These are phyloP conservation scores for Pleodorina starrii DNA, from an alignment of 139 green algal species.

Conservation along the genomic window DNA sequence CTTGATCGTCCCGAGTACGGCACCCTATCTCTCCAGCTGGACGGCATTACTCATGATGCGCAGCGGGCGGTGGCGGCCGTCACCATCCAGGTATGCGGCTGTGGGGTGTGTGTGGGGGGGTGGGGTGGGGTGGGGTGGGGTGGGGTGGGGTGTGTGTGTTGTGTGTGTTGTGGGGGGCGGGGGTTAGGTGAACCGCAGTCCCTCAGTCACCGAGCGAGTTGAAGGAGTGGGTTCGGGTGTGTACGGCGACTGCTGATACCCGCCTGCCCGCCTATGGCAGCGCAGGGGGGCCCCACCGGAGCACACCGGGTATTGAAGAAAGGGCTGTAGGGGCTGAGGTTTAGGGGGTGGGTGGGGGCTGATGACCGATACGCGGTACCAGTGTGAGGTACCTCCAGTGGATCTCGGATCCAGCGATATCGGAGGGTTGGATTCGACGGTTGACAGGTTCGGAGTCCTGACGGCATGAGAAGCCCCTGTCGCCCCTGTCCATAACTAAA, in stretches of 20 bases:
- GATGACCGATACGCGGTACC: too few relatives aligned
- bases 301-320: too few relatives aligned
- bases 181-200: not conserved
- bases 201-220: not conserved
- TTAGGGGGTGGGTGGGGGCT: too few relatives aligned
- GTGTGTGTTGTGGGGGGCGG: not conserved
- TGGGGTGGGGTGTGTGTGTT: not conserved
- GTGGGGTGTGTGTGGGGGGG: not conserved
- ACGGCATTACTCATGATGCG: not conserved
- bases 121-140: not conserved
- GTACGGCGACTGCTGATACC: not conserved
- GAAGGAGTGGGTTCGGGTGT: not conserved
- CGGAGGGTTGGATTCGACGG: too few relatives aligned
- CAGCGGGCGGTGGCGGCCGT: conserved; percentile 48
- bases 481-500: not conserved
- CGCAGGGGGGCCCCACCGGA: too few relatives aligned
- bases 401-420: too few relatives aligned
- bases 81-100: conserved; percentile 28
- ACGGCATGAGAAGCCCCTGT: too few relatives aligned
- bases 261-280: not conserved
- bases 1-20: conserved; percentile 47
- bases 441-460: too few relatives aligned
- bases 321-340: too few relatives aligned
- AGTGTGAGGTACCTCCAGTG: too few relatives aligned
- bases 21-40: conserved; percentile 40